Evolutionary conservation across 495 filamentous ascomycete species (phyloP).

Genomic region (Neurospora sp.): DNA sequence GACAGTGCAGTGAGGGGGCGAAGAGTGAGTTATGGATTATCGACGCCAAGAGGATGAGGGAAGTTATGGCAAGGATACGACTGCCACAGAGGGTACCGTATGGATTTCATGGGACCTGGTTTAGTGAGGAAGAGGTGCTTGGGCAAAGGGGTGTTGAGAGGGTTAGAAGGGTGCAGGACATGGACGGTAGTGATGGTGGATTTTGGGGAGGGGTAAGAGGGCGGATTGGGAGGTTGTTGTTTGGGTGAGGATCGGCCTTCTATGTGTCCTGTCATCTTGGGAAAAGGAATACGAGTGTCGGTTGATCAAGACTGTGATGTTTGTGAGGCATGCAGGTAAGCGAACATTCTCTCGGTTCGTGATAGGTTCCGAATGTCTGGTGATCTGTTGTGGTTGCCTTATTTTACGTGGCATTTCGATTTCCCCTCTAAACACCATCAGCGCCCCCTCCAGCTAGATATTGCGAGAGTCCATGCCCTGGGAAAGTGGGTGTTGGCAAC

Average conservation of each 20-base stretch:
- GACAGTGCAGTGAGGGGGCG: constrained; percentile 29
- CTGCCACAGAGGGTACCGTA: constrained; percentile 58
- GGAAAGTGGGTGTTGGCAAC: no score
- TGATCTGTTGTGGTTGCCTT: no score
- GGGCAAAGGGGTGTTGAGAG: constrained; percentile 20
- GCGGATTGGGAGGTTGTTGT: neutral
- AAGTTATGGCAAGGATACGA: constrained; percentile 41
- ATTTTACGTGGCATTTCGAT: no score
- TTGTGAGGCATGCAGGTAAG: no score
- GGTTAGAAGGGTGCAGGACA: neutral
- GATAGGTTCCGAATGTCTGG: no score
- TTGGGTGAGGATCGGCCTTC: neutral
- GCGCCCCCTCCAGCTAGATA: no score
- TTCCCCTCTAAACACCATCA: no score
- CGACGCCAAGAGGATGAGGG: constrained; percentile 46
- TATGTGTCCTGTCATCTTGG: neutral
- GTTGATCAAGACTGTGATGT: no score
- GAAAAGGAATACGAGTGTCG: neutral
- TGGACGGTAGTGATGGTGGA: neutral
- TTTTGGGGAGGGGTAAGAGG: neutral
- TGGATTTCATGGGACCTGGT: constrained; percentile 58
- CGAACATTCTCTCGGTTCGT: no score
- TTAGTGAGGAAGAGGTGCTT: constrained; percentile 43
- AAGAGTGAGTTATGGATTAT: constrained; percentile 56
- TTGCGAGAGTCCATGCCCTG: no score